Percentiles rank a stretch among this genome's conserved stretches.
These are phyloP conservation scores for Phytophthora parvispora DNA, from an alignment of 352 stramenopile species.

Conservation along the genomic window DNA sequence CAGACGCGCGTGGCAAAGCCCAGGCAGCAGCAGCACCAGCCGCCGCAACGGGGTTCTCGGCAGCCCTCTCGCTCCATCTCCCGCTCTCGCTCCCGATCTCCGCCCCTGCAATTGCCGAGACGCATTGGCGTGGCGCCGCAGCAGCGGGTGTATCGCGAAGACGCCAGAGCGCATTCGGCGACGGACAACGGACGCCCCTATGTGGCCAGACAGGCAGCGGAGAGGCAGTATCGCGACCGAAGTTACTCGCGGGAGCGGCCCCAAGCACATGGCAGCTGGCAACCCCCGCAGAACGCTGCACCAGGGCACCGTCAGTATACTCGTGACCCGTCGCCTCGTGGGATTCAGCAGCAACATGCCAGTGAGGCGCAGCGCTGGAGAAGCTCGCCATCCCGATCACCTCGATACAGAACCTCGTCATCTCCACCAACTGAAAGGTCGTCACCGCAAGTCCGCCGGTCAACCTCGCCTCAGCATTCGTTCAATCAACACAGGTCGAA, in stretches of 20 bases:
- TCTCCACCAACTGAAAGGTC: slow-evolving; percentile 9
- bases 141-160: background rate
- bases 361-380: slow-evolving; percentile 4
- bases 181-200: slow-evolving; percentile 6
- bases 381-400: slow-evolving; percentile 5
- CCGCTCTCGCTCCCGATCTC: slow-evolving; percentile 18
- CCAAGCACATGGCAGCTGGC: slow-evolving; percentile 6
- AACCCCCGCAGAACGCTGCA: background rate
- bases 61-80: slow-evolving; percentile 16
- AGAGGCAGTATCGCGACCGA: slow-evolving; percentile 4
- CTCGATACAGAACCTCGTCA: slow-evolving; percentile 12
- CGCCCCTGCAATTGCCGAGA: slow-evolving; percentile 1
- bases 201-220: slow-evolving; percentile 1
- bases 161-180: slow-evolving; percentile 1
- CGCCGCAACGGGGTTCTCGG: background rate
- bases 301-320: background rate
- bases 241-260: slow-evolving; percentile 17
- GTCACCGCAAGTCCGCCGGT: slow-evolving; percentile 2
- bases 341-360: background rate
- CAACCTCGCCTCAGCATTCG: slow-evolving; percentile 10
- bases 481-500: background rate
- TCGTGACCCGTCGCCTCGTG: background rate
- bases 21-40: background rate
- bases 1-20: slow-evolving; percentile 21
- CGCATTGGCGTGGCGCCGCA: background rate